phyloP scores from a whole-genome alignment of 2,329 filamentous ascomycete genomes.

The Aspergillus sergii region DNA sequence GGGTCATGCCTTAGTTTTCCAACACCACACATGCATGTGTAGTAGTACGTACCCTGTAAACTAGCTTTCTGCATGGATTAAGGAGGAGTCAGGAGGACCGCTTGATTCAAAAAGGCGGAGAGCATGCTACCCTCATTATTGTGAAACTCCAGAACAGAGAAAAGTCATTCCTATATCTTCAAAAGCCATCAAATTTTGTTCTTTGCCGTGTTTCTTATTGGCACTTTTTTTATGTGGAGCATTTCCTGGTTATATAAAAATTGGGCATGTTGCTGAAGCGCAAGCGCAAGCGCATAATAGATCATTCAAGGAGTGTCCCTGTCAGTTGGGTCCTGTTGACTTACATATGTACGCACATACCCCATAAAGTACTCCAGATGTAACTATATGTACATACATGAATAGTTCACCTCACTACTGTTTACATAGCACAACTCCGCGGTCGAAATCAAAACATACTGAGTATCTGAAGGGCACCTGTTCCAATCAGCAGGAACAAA shows the following conservation, averaged over 20 bases:
- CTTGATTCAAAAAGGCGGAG: slow-evolving; percentile 11
- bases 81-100: slow-evolving; percentile 5
- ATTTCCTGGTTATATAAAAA: background rate
- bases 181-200: background rate
- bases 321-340: background rate
- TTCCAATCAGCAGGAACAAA: slow-evolving; percentile 1
- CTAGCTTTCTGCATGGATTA: slow-evolving; percentile 8
- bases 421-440: background rate
- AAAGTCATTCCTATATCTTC: background rate
- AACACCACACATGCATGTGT: slow-evolving; percentile 7
- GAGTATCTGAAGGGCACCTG: background rate
- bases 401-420: background rate
- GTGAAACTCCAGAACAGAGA: background rate
- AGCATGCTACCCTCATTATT: slow-evolving; percentile 1
- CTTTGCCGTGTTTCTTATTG: background rate
- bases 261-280: background rate
- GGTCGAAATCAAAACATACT: background rate
- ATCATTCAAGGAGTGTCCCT: background rate
- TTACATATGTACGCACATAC: slow-evolving; percentile 3
- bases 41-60: slow-evolving; percentile 1
- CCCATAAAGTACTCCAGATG: background rate
- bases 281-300: background rate
- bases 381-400: background rate
- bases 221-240: background rate
- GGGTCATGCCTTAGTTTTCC: slow-evolving; percentile 10